phyloP scores from a whole-genome alignment of 208 protist genomes.

The Crithidia acanthocephali region DNA sequence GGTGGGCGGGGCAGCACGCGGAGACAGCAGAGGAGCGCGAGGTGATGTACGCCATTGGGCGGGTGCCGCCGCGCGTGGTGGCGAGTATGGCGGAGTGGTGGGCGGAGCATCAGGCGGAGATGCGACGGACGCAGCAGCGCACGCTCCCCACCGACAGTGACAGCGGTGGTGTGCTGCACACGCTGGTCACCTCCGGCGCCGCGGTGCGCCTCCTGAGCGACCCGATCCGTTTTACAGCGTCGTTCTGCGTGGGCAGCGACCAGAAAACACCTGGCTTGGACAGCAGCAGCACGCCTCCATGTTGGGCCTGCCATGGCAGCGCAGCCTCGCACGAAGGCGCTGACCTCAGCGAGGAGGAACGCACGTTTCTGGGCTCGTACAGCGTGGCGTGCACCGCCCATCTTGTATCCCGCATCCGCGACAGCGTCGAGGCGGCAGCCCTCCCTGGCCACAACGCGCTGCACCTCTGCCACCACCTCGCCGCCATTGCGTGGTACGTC shows the following conservation, averaged over 20 bases:
- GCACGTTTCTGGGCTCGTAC: constrained; percentile 7
- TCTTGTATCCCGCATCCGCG: constrained; percentile 9
- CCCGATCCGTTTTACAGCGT: constrained; percentile 6
- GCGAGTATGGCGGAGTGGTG: constrained; percentile 30
- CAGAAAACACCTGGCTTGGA: background rate
- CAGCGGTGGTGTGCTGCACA: background rate
- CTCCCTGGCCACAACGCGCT: background rate
- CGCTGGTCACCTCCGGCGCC: background rate
- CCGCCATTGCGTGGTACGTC: constrained; percentile 25
- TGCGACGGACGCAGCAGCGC: constrained; percentile 6
- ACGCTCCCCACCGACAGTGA: background rate
- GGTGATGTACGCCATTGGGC: constrained; percentile 34
- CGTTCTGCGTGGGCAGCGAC: background rate
- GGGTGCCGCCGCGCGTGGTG: constrained; percentile 8
- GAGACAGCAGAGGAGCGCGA: constrained; percentile 31
- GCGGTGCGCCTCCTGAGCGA: constrained; percentile 16
- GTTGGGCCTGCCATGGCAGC: background rate
- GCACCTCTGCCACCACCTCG: constrained; percentile 21
- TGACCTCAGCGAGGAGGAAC: background rate
- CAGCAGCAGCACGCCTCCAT: background rate
- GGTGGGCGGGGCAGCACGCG: constrained; percentile 4
- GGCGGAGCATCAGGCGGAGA: constrained; percentile 8
- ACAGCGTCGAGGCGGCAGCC: background rate
- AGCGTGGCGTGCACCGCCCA: constrained; percentile 19
- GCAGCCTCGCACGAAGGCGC: background rate